Evolutionary conservation across 2,329 filamentous ascomycete genomes (phyloP), one percentile per base, ranked within the genome.

Genomic region (Beauveria pseudobassiana): DNA sequence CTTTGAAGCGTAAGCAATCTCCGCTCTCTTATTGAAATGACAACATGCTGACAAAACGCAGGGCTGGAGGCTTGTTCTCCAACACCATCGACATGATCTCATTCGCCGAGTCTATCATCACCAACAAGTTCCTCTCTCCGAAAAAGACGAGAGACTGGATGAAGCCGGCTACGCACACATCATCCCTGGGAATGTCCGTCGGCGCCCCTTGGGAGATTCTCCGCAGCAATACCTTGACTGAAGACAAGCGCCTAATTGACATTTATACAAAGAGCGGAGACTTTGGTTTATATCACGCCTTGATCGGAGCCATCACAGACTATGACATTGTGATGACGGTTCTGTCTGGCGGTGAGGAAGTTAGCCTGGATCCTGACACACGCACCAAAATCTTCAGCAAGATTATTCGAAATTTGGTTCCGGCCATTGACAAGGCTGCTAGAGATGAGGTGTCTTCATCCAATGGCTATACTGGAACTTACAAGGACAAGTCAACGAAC

Each of bases 141-240:
- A 65, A 66, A 7, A 63, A 73, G 51, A 80, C 80, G 0, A 71
- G 76, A 2, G 66, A 70, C 22, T 82, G 79, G 79, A 71, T 81
- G 63, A 78, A 80, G 64, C 78, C 75, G 3, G 67, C 69, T 3
- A 66, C 71, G 6, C 71, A 72, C 65, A 78, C 75, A 1, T 73
- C 74, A 0, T 73, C 70, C 3, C 68, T 69, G 60, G 72, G 71
- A 3, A 70, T 72, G 46, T 71, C 74, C 28, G 69, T 80, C 38
- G 80, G 79, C 8, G 72, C 71, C 6, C 77, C 78, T 0, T 82
- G 78, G 78, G 79, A 81, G 65, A 81, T 81, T 53, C 69, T 74
- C 26, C 75, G 76, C 34, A 65, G 69, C 34, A 67, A 74, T 58
- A 71, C 71, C 64, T 63, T 77, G 34, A 74, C 74, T 5, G 64